A percentile compares a stretch with the other conserved stretches of the same genome.
Evolutionary conservation across 208 protist species (phyloP).

Genomic region (Wallacemonas sp.): DNA sequence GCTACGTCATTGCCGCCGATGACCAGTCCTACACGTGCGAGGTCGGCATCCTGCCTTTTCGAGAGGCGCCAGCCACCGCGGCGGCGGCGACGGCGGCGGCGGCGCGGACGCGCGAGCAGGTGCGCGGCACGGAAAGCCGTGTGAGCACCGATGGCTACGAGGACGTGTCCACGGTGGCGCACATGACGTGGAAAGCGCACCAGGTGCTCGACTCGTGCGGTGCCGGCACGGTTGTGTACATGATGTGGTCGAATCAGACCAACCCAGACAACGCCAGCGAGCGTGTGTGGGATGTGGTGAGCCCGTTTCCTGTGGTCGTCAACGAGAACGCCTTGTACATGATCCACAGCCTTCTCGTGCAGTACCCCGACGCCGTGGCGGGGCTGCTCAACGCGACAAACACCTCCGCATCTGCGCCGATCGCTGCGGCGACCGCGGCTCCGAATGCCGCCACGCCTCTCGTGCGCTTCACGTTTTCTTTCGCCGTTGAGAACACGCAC

Average conservation of each 20-base stretch:
- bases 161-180: neutral
- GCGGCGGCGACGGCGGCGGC: neutral
- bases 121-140: too few relatives aligned
- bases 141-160: neutral
- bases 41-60: neutral
- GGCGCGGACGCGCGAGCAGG: too few relatives aligned
- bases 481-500: slow-evolving; percentile 21
- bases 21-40: slow-evolving; percentile 4
- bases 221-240: slow-evolving; percentile 31
- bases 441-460: neutral
- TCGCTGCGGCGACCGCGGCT: too few relatives aligned
- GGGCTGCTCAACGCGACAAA: neutral
- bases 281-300: slow-evolving; percentile 2
- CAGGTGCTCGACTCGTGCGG: slow-evolving; percentile 34
- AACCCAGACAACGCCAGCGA: neutral
- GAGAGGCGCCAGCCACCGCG: neutral
- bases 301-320: slow-evolving; percentile 8
- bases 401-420: neutral
- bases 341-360: neutral
- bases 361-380: neutral
- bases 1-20: neutral
- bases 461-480: slow-evolving; percentile 8
- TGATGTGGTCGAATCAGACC: slow-evolving; percentile 6
- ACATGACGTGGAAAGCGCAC: neutral
- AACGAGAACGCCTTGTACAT: slow-evolving; percentile 11